Evolutionary conservation across 2,329 filamentous ascomycete genomes (phyloP).

Genomic region (Thielaviopsis punctulata): DNA sequence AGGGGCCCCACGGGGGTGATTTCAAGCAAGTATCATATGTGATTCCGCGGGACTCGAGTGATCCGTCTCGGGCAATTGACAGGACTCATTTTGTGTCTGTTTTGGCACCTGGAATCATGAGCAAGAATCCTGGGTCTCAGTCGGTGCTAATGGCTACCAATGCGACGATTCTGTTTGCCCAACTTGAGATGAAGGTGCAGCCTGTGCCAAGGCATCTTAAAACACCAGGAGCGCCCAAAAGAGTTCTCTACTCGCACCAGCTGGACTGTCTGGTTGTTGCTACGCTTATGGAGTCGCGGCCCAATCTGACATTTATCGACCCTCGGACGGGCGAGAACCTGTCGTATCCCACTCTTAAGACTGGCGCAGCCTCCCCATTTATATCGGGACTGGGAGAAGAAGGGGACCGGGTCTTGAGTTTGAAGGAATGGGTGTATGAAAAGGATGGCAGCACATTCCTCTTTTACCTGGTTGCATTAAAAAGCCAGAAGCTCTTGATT

Average conservation of each 20-base stretch:
- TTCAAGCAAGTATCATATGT: constrained; percentile 29
- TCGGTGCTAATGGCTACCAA: constrained; percentile 28
- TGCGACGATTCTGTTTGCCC: constrained; percentile 33
- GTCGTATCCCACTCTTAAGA: constrained; percentile 28
- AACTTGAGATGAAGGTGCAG: constrained; percentile 28
- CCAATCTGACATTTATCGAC: constrained; percentile 39
- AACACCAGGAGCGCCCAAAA: constrained; percentile 30
- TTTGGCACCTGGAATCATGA: background rate
- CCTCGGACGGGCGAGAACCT: constrained; percentile 35
- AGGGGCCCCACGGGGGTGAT: constrained; percentile 12
- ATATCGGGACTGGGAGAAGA: constrained; percentile 38
- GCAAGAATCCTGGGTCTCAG: background rate
- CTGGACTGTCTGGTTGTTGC: constrained; percentile 39
- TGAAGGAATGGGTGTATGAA: constrained; percentile 47
- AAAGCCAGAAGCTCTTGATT: constrained; percentile 36
- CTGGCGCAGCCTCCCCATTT: constrained; percentile 25
- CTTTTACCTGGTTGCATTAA: constrained; percentile 44
- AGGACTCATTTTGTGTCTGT: constrained; percentile 2
- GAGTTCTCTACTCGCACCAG: constrained; percentile 36
- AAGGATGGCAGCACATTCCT: constrained; percentile 41
- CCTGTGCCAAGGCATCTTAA: constrained; percentile 33
- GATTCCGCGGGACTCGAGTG: constrained; percentile 33
- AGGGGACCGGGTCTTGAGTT: constrained; percentile 40
- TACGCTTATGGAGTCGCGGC: constrained; percentile 24
- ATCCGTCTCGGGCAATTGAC: constrained; percentile 15